These are phyloP conservation scores for Schwanniomyces yamadae DNA, from an alignment of 805 yeast species.

Conservation along the genomic window DNA sequence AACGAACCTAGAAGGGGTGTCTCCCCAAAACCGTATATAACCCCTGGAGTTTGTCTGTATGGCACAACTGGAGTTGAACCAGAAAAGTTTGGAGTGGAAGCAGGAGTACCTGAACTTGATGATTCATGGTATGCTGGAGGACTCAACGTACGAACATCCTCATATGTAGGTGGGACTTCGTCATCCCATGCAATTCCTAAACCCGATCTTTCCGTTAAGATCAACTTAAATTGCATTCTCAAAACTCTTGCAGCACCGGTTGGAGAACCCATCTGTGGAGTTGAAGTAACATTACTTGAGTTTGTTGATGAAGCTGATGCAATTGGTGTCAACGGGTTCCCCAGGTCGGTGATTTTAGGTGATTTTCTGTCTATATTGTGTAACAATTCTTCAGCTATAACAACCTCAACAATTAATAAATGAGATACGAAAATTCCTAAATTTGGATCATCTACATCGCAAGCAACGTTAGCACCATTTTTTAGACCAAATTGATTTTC, in stretches of 20 bases:
- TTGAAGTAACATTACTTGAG: slow-evolving; percentile 14
- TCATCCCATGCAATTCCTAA: slow-evolving; percentile 98
- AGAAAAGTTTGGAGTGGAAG: slow-evolving; percentile 16
- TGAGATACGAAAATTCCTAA: slow-evolving; percentile 78
- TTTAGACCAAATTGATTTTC: slow-evolving; percentile 26
- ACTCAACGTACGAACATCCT: slow-evolving; percentile 73
- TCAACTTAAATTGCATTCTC: slow-evolving; percentile 89
- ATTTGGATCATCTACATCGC: slow-evolving; percentile 81
- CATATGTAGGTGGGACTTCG: slow-evolving; percentile 97
- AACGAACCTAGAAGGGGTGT: slow-evolving; percentile 35
- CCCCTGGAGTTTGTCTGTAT: slow-evolving; percentile 29
- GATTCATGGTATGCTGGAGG: slow-evolving; percentile 73
- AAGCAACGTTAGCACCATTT: slow-evolving; percentile 56
- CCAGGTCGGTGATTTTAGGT: slow-evolving; percentile 5
- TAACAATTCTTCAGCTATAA: slow-evolving; percentile 85
- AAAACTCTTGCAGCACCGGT: slow-evolving; percentile 95
- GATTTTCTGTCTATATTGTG: slow-evolving; percentile 30
- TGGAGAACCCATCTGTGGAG: slow-evolving; percentile 56
- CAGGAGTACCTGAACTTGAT: slow-evolving; percentile 16
- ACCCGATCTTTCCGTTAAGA: slow-evolving; percentile 86
- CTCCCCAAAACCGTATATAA: slow-evolving; percentile 43
- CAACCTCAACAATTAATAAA: slow-evolving; percentile 75
- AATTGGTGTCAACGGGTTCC: slow-evolving; percentile 26
- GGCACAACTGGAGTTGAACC: neutral
- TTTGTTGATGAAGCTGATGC: slow-evolving; percentile 21